Evolutionary conservation across 2,329 filamentous ascomycete species (phyloP), one percentile per base, ranked within the genome.

Genomic region (Microsporum canis): DNA sequence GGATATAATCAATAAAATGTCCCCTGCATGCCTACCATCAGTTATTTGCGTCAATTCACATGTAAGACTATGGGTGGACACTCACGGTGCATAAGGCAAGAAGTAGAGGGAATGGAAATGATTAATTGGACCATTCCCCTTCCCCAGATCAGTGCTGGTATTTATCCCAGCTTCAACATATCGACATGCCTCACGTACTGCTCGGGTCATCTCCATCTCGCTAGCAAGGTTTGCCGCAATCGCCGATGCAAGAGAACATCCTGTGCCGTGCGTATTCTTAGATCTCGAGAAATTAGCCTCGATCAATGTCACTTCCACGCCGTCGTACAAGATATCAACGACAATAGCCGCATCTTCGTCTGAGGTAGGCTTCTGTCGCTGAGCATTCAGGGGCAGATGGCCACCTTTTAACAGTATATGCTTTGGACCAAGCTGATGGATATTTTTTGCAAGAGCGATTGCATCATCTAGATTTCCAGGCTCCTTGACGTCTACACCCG

Each of bases 371-470:
- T 82, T 80, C 4, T 77, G 78, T 27, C 84, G 79, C 56, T 87
- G 82, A 57, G 77, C 79, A 3, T 80, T 85, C 65, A 97, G 82
- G 1, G 92, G 91, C n/a, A 87, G 73, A 75, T 97, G 94, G 0
- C 92, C 92, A 47, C 92, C 92, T 74, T 97, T 97, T 62, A 96
- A 78, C 7, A 97, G 80, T 34, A 96, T 88, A 77, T 87, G 91
- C 65, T 83, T 82, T 0, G 91, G 86, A 0, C 91, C 91, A 0
- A 95, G 77, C 1, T 73, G 71, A 43, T 84, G 82, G 5, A 96
- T 78, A 10, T 77, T 76, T 64, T 81, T 83, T 0, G 88, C 90
- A 38, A 95, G 78, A 0, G 74, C 69, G 66, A 90, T 84, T 45
- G 96, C 73, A 49, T 88, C 88, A 3, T 83, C 78, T 0, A 89